phyloP scores from a whole-genome alignment of 148 eudicot genomes.

The Camellia sinensis region DNA sequence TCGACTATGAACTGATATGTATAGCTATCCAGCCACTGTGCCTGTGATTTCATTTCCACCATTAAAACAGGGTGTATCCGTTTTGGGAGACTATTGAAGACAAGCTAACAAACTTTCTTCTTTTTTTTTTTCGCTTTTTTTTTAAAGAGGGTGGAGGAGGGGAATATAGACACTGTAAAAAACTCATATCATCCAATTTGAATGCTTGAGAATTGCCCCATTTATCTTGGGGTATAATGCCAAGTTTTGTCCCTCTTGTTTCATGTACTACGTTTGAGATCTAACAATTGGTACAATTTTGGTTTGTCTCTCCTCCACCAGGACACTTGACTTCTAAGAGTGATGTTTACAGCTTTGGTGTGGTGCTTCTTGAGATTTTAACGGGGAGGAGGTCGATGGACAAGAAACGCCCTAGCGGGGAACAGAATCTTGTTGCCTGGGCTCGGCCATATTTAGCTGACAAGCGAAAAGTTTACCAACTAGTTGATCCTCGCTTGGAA shows the following conservation, averaged over 20 bases:
- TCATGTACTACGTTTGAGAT: not conserved
- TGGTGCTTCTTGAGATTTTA: constrained; percentile 82
- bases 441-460: constrained; percentile 78
- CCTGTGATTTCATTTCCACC: too few relatives aligned
- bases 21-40: too few relatives aligned
- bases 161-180: not conserved
- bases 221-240: not conserved
- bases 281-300: constrained; percentile 9
- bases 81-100: too few relatives aligned
- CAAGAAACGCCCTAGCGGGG: constrained; percentile 87
- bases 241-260: not conserved
- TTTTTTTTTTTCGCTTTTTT: too few relatives aligned
- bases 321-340: constrained; percentile 97
- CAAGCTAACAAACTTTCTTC: too few relatives aligned
- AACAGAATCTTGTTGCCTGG: constrained; percentile 91
- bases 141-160: too few relatives aligned
- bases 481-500: constrained; percentile 89
- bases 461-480: constrained; percentile 67
- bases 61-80: too few relatives aligned
- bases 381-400: constrained; percentile 94
- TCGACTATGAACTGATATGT: too few relatives aligned
- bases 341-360: constrained; percentile 93
- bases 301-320: constrained; percentile 24
- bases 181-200: not conserved
- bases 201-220: not conserved